Conservation (phyloP, 2,329 filamentous ascomycete species). For the Neocucurbitaria cava region DNA sequence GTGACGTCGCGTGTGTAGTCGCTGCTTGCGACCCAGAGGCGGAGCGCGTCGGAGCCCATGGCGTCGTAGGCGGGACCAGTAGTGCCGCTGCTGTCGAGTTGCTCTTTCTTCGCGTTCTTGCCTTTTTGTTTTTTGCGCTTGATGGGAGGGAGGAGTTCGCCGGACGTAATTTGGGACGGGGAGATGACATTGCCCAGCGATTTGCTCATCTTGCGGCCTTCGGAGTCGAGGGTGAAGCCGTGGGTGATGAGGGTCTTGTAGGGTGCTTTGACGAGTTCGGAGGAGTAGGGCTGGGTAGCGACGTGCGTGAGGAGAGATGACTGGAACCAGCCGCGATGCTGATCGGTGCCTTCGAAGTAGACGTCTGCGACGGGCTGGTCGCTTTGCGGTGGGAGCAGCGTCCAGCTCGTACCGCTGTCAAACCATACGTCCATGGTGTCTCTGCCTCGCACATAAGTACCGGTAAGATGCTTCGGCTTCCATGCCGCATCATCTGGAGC, state of each 20-base stretch:
- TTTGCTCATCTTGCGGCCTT: conserved; percentile 99
- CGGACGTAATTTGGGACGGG: conserved; percentile 84
- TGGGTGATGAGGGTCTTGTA: conserved; percentile 94
- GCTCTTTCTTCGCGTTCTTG: conserved; percentile 40
- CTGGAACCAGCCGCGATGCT: conserved; percentile 98
- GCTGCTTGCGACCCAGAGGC: conserved; percentile 89
- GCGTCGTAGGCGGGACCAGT: conserved; percentile 63
- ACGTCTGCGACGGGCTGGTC: conserved; percentile 71
- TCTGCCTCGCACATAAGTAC: conserved; percentile 73
- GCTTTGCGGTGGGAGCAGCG: conserved; percentile 44
- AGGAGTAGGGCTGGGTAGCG: conserved; percentile 60
- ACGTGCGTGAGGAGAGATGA: conserved; percentile 90
- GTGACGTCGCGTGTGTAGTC: conserved; percentile 90
- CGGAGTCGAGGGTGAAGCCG: conserved; percentile 87
- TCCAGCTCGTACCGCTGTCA: conserved; percentile 96
- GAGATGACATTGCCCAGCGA: conserved; percentile 88
- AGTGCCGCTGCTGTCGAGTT: conserved; percentile 41
- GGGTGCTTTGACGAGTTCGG: conserved; percentile 62
- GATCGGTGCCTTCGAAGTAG: conserved; percentile 92
- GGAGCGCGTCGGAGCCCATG: conserved; percentile 84
- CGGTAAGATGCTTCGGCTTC: conserved; percentile 70
- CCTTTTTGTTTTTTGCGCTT: conserved; percentile 68
- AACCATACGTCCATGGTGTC: conserved; percentile 99
- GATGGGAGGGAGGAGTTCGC: conserved; percentile 74
- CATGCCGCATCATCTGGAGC: conserved; percentile 75